Evolutionary conservation across 2,329 filamentous ascomycete genomes (phyloP).

Genomic region (Alternaria infectoria): DNA sequence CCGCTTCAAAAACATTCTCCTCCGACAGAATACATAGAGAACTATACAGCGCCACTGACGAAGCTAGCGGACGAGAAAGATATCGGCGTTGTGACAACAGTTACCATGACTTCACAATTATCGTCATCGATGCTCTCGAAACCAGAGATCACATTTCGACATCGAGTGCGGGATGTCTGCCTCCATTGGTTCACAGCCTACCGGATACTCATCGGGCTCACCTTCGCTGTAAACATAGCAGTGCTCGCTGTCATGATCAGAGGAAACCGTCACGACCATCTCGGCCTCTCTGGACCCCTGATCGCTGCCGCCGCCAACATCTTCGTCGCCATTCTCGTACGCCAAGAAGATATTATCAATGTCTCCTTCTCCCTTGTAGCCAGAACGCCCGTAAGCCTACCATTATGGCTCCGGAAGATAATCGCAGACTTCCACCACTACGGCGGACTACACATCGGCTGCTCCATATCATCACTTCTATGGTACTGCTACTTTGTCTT

Average conservation of each 20-base stretch:
- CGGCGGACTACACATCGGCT: slow-evolving; percentile 45
- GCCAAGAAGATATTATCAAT: slow-evolving; percentile 46
- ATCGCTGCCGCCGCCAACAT: slow-evolving; percentile 46
- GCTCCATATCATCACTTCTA: slow-evolving; percentile 35
- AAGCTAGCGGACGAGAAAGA: not conserved
- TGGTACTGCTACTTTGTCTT: slow-evolving; percentile 55
- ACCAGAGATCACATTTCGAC: not conserved
- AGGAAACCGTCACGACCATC: not conserved
- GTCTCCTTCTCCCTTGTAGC: slow-evolving; percentile 33
- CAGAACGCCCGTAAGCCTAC: slow-evolving; percentile 30
- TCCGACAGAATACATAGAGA: not conserved
- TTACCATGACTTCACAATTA: not conserved
- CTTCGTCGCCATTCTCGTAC: slow-evolving; percentile 35
- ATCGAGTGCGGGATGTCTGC: slow-evolving; percentile 1
- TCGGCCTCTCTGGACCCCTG: slow-evolving; percentile 8
- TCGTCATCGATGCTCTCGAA: not conserved
- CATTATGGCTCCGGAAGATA: slow-evolving; percentile 29
- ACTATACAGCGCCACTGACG: not conserved
- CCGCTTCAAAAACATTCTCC: not conserved
- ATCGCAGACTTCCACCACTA: slow-evolving; percentile 41
- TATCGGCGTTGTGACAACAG: not conserved
- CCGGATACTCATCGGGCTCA: slow-evolving; percentile 16
- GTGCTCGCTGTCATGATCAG: not conserved
- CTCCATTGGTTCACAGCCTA: slow-evolving; percentile 28
- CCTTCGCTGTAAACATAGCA: slow-evolving; percentile 14